These are phyloP conservation scores for Lasiodiplodia sp. DNA, from an alignment of 2,329 filamentous ascomycete species.

Conservation along the genomic window DNA sequence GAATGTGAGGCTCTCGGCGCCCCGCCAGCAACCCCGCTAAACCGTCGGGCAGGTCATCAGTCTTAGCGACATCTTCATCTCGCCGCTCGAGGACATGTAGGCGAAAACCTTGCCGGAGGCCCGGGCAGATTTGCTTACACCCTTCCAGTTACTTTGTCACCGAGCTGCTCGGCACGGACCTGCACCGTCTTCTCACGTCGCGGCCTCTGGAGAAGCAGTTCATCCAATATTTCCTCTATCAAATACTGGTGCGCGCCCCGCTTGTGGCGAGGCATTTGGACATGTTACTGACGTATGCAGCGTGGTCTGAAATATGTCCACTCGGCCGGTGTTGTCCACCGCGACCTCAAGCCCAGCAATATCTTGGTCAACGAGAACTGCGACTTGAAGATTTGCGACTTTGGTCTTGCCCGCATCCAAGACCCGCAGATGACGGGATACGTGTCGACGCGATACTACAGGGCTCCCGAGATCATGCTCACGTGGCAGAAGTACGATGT, in stretches of 20 bases:
- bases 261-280: slow-evolving; percentile 14
- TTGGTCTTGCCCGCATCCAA: slow-evolving; percentile 95
- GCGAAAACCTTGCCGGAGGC: slow-evolving; percentile 39
- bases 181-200: slow-evolving; percentile 93
- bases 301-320: slow-evolving; percentile 99
- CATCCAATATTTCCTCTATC: slow-evolving; percentile 99
- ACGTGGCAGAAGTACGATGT: slow-evolving; percentile 99
- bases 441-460: slow-evolving; percentile 98
- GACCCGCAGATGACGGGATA: slow-evolving; percentile 99
- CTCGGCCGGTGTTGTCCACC: slow-evolving; percentile 96
- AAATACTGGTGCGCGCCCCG: slow-evolving; percentile 80
- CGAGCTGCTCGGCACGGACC: slow-evolving; percentile 93
- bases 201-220: slow-evolving; percentile 98
- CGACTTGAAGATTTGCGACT: slow-evolving; percentile 99
- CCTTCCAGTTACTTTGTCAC: slow-evolving; percentile 89
- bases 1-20: slow-evolving; percentile 69
- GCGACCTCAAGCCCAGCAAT: slow-evolving; percentile 97
- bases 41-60: slow-evolving; percentile 75
- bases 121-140: neutral
- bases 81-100: slow-evolving; percentile 97
- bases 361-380: slow-evolving; percentile 99
- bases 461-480: slow-evolving; percentile 99
- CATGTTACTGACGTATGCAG: slow-evolving; percentile 56
- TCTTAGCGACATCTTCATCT: slow-evolving; percentile 99
- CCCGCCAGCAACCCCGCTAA: slow-evolving; percentile 1